Percentiles rank a stretch among this genome's conserved stretches.
phyloP scores from a whole-genome alignment of 192 early-diverging fungal genomes.

The Backusella luteola region DNA sequence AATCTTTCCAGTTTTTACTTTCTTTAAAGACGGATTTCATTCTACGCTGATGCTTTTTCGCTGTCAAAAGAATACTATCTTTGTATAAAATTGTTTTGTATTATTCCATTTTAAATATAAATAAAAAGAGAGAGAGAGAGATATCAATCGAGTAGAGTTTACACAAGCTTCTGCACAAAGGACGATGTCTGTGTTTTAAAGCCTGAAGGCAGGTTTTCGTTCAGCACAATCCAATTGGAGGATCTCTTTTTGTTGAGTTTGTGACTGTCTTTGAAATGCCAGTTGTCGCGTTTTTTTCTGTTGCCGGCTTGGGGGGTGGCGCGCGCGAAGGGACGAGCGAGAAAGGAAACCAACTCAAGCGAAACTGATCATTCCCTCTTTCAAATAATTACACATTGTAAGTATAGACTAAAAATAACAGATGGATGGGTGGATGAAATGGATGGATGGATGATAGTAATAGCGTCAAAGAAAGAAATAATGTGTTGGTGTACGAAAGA shows the following conservation, averaged over 20 bases:
- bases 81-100: not conserved
- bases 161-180: not conserved
- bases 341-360: not conserved
- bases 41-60: not conserved
- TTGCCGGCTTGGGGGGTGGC: not conserved
- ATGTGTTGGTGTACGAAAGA: not conserved
- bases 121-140: not conserved
- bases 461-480: not conserved
- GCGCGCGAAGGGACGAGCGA: not conserved
- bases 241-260: not conserved
- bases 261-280: not conserved
- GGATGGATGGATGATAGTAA: not conserved
- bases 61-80: not conserved
- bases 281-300: not conserved
- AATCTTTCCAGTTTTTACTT: not conserved
- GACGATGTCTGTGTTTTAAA: not conserved
- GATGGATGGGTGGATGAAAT: not conserved
- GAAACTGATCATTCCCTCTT: not conserved
- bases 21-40: not conserved
- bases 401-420: not conserved
- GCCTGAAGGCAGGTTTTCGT: not conserved
- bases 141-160: not conserved
- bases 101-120: not conserved
- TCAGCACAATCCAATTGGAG: not conserved
- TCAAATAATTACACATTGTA: slow-evolving; percentile 8